phyloP scores from a whole-genome alignment of 2,329 filamentous ascomycete genomes.

The Cercospora brassicicola region DNA sequence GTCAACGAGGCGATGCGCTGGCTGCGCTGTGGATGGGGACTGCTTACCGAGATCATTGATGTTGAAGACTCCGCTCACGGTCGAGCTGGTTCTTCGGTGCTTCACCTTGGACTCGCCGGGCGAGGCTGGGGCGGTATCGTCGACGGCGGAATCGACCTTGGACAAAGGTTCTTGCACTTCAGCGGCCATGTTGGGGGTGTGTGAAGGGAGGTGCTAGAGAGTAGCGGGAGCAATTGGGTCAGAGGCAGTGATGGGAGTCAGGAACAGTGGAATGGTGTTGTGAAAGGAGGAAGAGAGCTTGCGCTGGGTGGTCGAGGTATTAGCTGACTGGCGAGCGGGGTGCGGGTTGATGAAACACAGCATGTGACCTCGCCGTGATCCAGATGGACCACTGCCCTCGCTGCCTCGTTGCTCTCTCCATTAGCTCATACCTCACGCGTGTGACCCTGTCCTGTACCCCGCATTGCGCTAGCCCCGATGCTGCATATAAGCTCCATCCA shows the following conservation, averaged over 20 bases:
- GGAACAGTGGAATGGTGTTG: background rate
- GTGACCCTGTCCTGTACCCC: background rate
- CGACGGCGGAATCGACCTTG: slow-evolving; percentile 86
- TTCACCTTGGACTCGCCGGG: slow-evolving; percentile 66
- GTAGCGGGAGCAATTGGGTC: background rate
- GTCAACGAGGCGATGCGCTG: too few species aligned
- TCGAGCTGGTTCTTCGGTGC: slow-evolving; percentile 71
- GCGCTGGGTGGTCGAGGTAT: background rate
- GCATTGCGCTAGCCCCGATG: background rate
- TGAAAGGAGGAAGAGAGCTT: slow-evolving; percentile 3
- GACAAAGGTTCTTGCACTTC: slow-evolving; percentile 59
- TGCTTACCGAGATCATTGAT: slow-evolving; percentile 59
- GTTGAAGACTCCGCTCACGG: slow-evolving; percentile 71
- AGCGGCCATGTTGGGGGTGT: slow-evolving; percentile 50
- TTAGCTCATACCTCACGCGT: background rate
- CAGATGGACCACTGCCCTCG: background rate
- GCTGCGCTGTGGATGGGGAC: too few species aligned
- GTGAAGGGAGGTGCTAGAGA: background rate
- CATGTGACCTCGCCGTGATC: slow-evolving; percentile 4
- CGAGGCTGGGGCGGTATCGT: slow-evolving; percentile 63
- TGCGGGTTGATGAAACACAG: background rate
- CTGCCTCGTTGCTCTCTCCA: background rate
- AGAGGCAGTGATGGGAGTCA: background rate
- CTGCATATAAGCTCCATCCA: slow-evolving; percentile 7
- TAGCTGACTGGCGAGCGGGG: background rate